A percentile compares a stretch with the other conserved stretches of the same genome.
phyloP scores from a whole-genome alignment of 208 protist species.

The Naegleria fowleri region DNA sequence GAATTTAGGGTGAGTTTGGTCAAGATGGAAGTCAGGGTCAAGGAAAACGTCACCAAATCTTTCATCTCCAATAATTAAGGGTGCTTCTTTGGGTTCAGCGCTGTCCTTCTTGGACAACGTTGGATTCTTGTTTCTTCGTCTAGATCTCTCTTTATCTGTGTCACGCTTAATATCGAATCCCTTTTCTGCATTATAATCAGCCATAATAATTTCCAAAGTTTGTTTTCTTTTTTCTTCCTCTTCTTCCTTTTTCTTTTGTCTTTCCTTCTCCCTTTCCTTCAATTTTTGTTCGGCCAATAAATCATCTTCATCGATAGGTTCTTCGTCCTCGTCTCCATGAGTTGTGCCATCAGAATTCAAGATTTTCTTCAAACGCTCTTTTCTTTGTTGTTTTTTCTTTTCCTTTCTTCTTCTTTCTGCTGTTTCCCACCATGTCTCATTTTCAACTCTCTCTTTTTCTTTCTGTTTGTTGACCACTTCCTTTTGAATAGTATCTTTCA shows the following conservation, averaged over 20 bases:
- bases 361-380: background rate
- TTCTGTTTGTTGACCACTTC: background rate
- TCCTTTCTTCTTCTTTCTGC: background rate
- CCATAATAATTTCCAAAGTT: background rate
- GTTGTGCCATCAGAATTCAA: background rate
- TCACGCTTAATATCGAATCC: slow-evolving; percentile 13
- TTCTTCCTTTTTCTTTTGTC: background rate
- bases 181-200: background rate
- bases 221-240: slow-evolving; percentile 4
- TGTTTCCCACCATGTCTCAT: slow-evolving; percentile 25
- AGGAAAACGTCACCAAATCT: background rate
- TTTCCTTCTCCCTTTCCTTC: background rate
- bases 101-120: background rate
- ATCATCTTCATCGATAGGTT: background rate
- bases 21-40: background rate
- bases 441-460: background rate
- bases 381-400: slow-evolving; percentile 6
- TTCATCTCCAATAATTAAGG: background rate
- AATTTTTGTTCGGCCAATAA: background rate
- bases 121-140: background rate
- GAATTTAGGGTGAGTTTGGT: slow-evolving; percentile 17
- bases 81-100: background rate
- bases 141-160: background rate
- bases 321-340: background rate
- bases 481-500: background rate